Evolutionary conservation across 495 filamentous ascomycete species (phyloP).

Genomic region (Aspergillus carlsbadensis): DNA sequence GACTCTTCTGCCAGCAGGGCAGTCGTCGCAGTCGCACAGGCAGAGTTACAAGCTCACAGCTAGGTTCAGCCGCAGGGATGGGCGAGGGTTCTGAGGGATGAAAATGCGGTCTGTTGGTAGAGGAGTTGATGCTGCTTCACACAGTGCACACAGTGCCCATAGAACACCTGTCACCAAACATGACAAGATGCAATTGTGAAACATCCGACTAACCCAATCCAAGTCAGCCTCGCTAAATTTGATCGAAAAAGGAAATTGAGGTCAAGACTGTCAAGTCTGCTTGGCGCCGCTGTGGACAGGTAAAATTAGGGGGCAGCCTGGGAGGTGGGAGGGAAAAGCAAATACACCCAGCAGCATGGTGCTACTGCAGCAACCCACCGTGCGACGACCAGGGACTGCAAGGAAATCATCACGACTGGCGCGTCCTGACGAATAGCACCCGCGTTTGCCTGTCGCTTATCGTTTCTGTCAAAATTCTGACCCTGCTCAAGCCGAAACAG

Average conservation of each 20-base stretch:
- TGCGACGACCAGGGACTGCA: neutral
- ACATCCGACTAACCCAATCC: neutral
- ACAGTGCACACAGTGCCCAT: neutral
- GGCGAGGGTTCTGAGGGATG: neutral
- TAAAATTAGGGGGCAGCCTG: conserved; percentile 2
- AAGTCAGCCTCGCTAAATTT: conserved; percentile 17
- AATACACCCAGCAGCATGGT: neutral
- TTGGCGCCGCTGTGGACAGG: conserved; percentile 3
- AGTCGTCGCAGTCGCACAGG: conserved; percentile 1
- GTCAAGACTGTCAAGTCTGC: conserved; percentile 5
- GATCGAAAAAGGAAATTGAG: conserved; percentile 14
- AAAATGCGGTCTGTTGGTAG: conserved; percentile 13
- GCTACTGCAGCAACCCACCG: neutral
- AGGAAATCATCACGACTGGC: conserved; percentile 8
- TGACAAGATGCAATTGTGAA: neutral
- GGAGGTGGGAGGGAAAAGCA: neutral
- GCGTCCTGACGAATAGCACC: neutral
- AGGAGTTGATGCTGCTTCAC: neutral
- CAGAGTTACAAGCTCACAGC: neutral
- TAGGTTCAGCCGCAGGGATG: conserved; percentile 10
- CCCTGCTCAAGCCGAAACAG: neutral
- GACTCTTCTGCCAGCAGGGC: neutral
- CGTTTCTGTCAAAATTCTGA: neutral
- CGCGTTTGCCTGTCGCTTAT: neutral
- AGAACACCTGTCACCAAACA: neutral